These are phyloP conservation scores for Hebeloma cylindrosporum DNA, from an alignment of 768 basidiomycete species.

Conservation along the genomic window DNA sequence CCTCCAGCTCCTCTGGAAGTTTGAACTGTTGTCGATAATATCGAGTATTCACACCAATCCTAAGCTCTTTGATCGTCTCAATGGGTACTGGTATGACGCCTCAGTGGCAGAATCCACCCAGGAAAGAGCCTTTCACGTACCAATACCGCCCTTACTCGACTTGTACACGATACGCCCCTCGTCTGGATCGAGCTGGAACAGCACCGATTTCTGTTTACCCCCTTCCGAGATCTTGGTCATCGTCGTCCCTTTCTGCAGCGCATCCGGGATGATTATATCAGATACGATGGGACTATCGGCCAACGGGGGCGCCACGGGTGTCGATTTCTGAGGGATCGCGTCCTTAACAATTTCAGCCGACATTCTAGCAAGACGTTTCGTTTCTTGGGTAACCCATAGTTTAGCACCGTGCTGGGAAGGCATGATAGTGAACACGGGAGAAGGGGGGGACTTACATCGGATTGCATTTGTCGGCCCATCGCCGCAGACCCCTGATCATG, in stretches of 20 bases:
- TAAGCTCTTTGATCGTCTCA: constrained; percentile 85
- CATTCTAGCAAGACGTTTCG: constrained; percentile 26
- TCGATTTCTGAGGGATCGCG: constrained; percentile 14
- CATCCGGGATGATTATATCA: constrained; percentile 50
- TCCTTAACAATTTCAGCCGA: constrained; percentile 27
- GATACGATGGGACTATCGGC: constrained; percentile 18
- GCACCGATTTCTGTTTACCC: constrained; percentile 63
- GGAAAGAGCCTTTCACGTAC: no score
- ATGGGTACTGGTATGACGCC: constrained; percentile 78
- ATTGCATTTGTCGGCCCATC: no score
- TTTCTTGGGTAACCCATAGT: constrained; percentile 26
- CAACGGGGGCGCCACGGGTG: constrained; percentile 7
- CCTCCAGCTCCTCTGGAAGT: constrained; percentile 58
- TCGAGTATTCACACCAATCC: constrained; percentile 66
- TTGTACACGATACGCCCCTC: constrained; percentile 75
- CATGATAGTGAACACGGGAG: constrained; percentile 9
- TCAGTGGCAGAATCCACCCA: no score
- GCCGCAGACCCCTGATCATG: background rate
- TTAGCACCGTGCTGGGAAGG: constrained; percentile 27
- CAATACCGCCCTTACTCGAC: constrained; percentile 58
- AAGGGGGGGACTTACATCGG: background rate
- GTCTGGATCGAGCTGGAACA: constrained; percentile 74
- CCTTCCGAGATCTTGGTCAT: constrained; percentile 84
- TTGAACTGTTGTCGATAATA: constrained; percentile 74
- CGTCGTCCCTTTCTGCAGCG: constrained; percentile 56